Conservation (phyloP, 306 rosid genomes). For the Arachis stenosperma region DNA sequence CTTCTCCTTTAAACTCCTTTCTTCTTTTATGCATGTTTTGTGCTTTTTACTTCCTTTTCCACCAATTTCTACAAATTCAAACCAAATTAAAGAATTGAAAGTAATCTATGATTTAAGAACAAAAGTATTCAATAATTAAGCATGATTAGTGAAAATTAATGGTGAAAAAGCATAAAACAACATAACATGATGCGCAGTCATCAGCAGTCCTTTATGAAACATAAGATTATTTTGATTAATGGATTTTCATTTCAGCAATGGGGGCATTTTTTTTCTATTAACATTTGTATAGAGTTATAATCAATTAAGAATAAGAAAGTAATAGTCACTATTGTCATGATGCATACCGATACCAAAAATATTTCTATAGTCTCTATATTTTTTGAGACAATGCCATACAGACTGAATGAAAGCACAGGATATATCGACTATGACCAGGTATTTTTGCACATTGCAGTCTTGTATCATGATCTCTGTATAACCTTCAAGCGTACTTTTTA, state of each 20-base stretch:
- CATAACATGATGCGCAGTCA: too few species aligned
- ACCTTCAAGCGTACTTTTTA: not conserved
- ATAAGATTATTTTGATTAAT: not conserved
- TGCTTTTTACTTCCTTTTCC: too few species aligned
- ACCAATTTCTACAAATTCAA: too few species aligned
- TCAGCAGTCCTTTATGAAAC: not conserved
- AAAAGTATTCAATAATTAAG: too few species aligned
- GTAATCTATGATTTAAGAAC: too few species aligned
- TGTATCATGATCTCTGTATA: conserved; percentile 5
- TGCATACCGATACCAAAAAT: conserved; percentile 90
- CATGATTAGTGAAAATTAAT: too few species aligned
- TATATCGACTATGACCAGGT: conserved; percentile 84
- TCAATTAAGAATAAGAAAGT: not conserved
- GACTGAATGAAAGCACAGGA: conserved; percentile 83
- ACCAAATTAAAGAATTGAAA: too few species aligned
- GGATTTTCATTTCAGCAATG: not conserved
- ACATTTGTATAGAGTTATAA: too few species aligned
- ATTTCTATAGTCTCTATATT: conserved; percentile 79
- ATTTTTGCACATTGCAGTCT: conserved; percentile 28
- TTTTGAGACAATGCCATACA: conserved; percentile 84
- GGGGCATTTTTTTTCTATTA: not conserved
- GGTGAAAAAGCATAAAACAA: too few species aligned
- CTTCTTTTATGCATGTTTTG: too few species aligned
- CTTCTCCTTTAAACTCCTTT: too few species aligned
- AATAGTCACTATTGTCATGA: conserved; percentile 11